Evolutionary conservation across 2,329 filamentous ascomycete species (phyloP), one percentile per base, ranked within the genome.

Genomic region (Cadophora gregata): DNA sequence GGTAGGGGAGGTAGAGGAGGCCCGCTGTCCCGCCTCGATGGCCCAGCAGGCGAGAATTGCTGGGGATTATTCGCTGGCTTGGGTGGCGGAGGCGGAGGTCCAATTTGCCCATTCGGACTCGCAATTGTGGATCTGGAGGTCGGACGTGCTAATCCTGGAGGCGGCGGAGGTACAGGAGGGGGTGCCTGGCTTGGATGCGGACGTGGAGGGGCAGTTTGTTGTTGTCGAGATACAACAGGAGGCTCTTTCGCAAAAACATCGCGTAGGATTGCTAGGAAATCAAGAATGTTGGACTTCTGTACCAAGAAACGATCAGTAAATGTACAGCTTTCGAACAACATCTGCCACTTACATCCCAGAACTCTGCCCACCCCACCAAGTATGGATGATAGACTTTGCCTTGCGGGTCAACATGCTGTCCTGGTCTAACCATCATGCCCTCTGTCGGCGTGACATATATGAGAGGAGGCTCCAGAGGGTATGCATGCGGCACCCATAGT

Each of bases 381-480:
- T 98, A 99, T 45, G 96, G 96, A 78, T 99, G 96, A 78, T 98
- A 99, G 70, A 98, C 88, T 77, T 92, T 90, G 29, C 96, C 96
- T 75, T 98, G 95, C 5, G 92, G 89, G 75, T 96, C 93, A 67
- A 99, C 93, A 82, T 99, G 93, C 77, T 99, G 96, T 0, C 96
- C 96, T 0, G 94, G 93, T 24, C 95, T 87, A 50, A 99, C 90
- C 71, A 91, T 81, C 93, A 99, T 98, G 70, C 89, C 91, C 71
- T 92, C 90, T 5, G 92, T 93, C 2, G 96, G 94, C 7, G 89
- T 94, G 50, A 98, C 93, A 78, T 97, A 98, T 66, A 91, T 88
- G 56, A 98, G 85, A 1, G 96, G 96, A 0, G 93, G 85, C 74
- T 97, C 93, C 69, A 88, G 85, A 1, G 96, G 96, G 77, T 98